Conservation (phyloP, 768 basidiomycete species). For the Pisolithus tinctorius region DNA sequence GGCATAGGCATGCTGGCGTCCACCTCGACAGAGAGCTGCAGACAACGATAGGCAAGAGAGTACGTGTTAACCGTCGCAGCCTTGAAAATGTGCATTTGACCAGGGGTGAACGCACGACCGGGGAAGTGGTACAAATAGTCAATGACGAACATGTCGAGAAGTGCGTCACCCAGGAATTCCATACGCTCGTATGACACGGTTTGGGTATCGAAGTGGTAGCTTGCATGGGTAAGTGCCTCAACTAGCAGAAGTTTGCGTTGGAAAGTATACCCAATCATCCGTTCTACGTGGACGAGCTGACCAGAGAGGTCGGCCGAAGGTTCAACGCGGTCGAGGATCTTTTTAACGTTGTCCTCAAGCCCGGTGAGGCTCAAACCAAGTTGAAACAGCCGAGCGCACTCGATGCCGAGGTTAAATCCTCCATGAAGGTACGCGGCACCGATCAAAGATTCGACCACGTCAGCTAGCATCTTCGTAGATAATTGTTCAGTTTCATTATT, state of each 20-base stretch:
- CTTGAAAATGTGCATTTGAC: conserved; percentile 62
- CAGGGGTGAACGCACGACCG: conserved; percentile 60
- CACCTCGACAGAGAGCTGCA: conserved; percentile 37
- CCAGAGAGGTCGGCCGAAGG: conserved; percentile 35
- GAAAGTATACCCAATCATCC: conserved; percentile 65
- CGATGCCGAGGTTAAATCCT: conserved; percentile 52
- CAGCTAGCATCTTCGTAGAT: conserved; percentile 80
- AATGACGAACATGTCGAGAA: conserved; percentile 70
- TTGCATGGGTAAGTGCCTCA: conserved; percentile 70
- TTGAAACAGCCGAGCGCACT: conserved; percentile 52
- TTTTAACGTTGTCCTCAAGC: conserved; percentile 39
- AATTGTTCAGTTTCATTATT: conserved; percentile 31
- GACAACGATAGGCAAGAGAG: conserved; percentile 62
- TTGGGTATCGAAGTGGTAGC: conserved; percentile 51
- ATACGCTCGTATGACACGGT: conserved; percentile 72
- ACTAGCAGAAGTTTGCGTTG: conserved; percentile 54
- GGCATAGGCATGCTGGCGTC: conserved; percentile 47
- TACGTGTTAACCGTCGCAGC: conserved; percentile 69
- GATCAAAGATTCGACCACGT: conserved; percentile 77
- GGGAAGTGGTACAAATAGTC: conserved; percentile 60
- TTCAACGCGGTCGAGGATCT: conserved; percentile 26
- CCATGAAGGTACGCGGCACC: conserved; percentile 73
- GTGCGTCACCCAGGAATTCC: conserved; percentile 72
- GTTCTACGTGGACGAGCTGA: conserved; percentile 51
- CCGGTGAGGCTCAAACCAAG: conserved; percentile 56